Evolutionary conservation across 345 rosid species (phyloP), one percentile per base, ranked within the genome.

Genomic region (Populus davidiana): DNA sequence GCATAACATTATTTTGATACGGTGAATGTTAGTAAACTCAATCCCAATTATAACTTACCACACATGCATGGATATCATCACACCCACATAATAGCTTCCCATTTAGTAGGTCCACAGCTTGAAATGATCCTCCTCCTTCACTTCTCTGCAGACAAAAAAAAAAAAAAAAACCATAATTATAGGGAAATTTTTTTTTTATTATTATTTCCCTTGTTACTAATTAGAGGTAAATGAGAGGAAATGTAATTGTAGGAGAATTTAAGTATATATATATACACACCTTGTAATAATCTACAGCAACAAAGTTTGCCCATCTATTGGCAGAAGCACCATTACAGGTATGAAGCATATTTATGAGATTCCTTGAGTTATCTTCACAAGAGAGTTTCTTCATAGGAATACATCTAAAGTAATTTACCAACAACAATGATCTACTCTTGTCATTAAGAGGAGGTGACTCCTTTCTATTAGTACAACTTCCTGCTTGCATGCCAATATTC

Each of bases 41-140:
- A 16, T 66, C 11, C 12, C 14, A 41, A 25, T 5, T 69, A 11
- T 12, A 11, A 36, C 79, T 67, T 59, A 76, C 83, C 83, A 67
- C 35, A 72, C 83, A 81, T 14, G 73, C 74, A 44, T 76, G 83
- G 8, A 81, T 27, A 67, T 81, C 83, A 72, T 81, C 76, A 56
- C 77, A 81, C 2, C 83, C 91, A 56, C 93, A 91, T 49, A 89
- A 78, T 20, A 89, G 81, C 81, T 84, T 74, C 69, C 90, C 93
- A 72, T 89, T 89, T 36, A 89, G 84, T 12, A 84, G 81, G 77
- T 91, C 95, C 43, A 87, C 77, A 29, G 91, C 95, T 78, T 89
- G 88, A 77, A 89, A 89, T 23, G 90, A 70, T 38, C 93, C 95
- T 71, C 91, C 93, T 73, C 91, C 93, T 72, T 87, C 89, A 68